Evolutionary conservation across 768 basidiomycete species (phyloP).

Genomic region (Trametes cubensis): DNA sequence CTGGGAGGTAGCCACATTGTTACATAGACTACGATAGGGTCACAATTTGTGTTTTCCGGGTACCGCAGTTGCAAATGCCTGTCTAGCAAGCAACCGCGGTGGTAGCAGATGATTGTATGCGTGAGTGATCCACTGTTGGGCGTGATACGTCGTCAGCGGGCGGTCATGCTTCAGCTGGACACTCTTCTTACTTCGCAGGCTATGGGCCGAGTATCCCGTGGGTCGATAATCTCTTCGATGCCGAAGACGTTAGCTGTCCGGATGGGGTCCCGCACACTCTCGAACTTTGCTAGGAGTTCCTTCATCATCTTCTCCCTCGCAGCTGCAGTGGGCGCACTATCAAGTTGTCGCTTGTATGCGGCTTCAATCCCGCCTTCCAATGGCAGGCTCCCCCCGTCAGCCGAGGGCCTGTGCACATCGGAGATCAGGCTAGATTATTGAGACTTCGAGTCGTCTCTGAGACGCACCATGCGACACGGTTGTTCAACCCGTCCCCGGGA

Average conservation of each 20-base stretch:
- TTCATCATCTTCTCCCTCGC: constrained; percentile 23
- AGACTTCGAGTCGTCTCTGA: too few relatives aligned
- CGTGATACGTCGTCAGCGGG: background rate
- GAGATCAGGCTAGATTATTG: background rate
- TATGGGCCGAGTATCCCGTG: constrained; percentile 22
- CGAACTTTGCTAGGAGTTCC: constrained; percentile 23
- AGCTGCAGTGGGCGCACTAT: constrained; percentile 13
- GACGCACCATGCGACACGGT: constrained; percentile 23
- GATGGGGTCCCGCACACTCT: constrained; percentile 19
- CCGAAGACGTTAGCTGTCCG: constrained; percentile 21
- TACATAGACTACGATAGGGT: background rate
- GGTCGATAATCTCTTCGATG: constrained; percentile 27
- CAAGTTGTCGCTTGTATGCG: constrained; percentile 24
- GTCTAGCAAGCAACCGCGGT: constrained; percentile 1
- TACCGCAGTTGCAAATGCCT: background rate
- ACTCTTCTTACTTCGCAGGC: constrained; percentile 20
- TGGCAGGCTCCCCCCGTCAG: constrained; percentile 26
- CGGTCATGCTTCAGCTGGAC: too few relatives aligned
- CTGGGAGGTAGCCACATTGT: constrained; percentile 5
- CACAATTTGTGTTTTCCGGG: constrained; percentile 19
- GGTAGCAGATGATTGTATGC: constrained; percentile 20
- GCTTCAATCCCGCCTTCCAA: constrained; percentile 27
- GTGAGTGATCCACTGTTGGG: constrained; percentile 17
- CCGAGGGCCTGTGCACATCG: constrained; percentile 18
- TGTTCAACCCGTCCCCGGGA: constrained; percentile 20